These are phyloP conservation scores for Nannochloropsis oceanica DNA, from an alignment of 108 stramenopile genomes.

Conservation along the genomic window DNA sequence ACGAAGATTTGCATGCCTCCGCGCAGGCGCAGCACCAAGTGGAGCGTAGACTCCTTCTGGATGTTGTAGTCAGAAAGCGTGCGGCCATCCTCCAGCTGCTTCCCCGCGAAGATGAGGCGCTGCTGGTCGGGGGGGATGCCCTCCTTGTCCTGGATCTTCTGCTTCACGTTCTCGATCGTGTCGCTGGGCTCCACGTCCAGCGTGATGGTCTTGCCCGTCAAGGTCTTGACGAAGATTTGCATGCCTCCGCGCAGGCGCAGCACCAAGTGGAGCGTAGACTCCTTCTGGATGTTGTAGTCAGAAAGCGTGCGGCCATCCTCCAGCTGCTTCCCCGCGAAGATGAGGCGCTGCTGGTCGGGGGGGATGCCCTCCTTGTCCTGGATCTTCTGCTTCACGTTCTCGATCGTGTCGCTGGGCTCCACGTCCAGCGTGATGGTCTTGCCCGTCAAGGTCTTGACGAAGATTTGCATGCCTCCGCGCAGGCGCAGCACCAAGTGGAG, in stretches of 20 bases:
- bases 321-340: slow-evolving; percentile 68
- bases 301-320: slow-evolving; percentile 96
- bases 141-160: slow-evolving; percentile 37
- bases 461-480: slow-evolving; percentile 52
- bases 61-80: slow-evolving; percentile 98
- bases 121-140: slow-evolving; percentile 47
- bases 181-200: slow-evolving; percentile 43
- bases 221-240: slow-evolving; percentile 30
- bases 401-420: slow-evolving; percentile 39
- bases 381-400: slow-evolving; percentile 33
- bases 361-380: slow-evolving; percentile 39
- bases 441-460: slow-evolving; percentile 23
- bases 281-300: slow-evolving; percentile 96
- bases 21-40: slow-evolving; percentile 78
- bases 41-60: slow-evolving; percentile 74
- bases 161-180: slow-evolving; percentile 34
- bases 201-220: slow-evolving; percentile 44
- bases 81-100: slow-evolving; percentile 93
- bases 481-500: slow-evolving; percentile 83
- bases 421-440: slow-evolving; percentile 50
- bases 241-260: slow-evolving; percentile 70
- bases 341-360: slow-evolving; percentile 51
- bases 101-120: slow-evolving; percentile 57
- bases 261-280: slow-evolving; percentile 81
- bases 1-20: slow-evolving; percentile 48